Evolutionary conservation across 2,329 filamentous ascomycete genomes (phyloP), one percentile per base, ranked within the genome.

Genomic region (Ophiostoma ulmi): DNA sequence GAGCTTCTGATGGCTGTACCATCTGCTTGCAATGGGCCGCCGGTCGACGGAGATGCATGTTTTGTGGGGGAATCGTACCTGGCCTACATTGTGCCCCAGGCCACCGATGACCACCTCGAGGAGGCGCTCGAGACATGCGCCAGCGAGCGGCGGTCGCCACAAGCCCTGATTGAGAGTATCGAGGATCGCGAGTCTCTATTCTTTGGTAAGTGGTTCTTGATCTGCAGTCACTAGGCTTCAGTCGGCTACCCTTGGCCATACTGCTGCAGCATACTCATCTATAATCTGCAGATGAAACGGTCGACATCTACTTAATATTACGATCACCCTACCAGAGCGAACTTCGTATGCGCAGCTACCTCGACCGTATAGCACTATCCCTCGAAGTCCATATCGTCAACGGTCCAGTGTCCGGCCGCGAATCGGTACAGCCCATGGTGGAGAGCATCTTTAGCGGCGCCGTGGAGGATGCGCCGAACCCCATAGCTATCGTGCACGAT

Each of bases 351-450:
- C 83, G 85, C 70, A 83, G 85, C 48, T 87, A 88, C 70, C 81
- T 93, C 48, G 82, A 83, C 68, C 83, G 89, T 71, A 80, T 93
- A n/a, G 82, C 85, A 35, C 84, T 93, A 72, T 87, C 84, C 64
- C 79, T 94, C 8, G 90, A 93, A 75, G 87, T 85, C 1, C 87
- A 89, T 72, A 85, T 91, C 52, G 79, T 86, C 71, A 90, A 90
- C 78, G 81, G 84, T 77, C 80, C 82, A 7, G 77, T 83, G 11
- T 78, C 80, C 68, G 86, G 82, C 74, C 84, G 79, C 69, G 71
- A 73, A 26, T 84, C 20, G 11, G 80, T 79, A 31, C 80, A 85
- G 14, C 80, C 83, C 1, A 78, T 82, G 1, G 81, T 84, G 20
- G 90, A 92, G 76, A 78, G 85, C 72, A 87, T 92, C 74, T 89